Evolutionary conservation across 148 eudicot genomes (phyloP), one percentile per base, ranked within the genome.

Genomic region (Diospyros lotus): DNA sequence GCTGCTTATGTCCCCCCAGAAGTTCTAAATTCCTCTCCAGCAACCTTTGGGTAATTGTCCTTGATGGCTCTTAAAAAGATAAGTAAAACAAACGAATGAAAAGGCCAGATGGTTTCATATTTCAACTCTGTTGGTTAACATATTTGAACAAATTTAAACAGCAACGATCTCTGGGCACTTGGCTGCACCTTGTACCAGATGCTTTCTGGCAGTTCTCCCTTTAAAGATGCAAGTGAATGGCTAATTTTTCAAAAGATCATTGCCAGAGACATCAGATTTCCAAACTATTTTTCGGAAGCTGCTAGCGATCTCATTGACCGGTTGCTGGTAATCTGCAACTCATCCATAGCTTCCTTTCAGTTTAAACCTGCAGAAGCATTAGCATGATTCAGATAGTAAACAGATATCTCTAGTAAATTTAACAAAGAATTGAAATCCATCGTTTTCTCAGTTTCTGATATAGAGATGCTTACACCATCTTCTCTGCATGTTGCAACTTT

Each of bases 1-100:
- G 99, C 99, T 58, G 99, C 99, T 66, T 95, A 93, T 83, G 99
- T 93, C 41, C 99, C 99, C 73, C 99, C 99, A 18, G 99, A 95
- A 82, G 98, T 95, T 80, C 79, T 95, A 69, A 93, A 95, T 83
- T 93, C 96, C 62, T 95, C 98, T 69, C 98, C 99, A 64, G 99
- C 99, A 43, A 95, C 99, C 72, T 86, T 95, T 82, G 99, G 99
- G 99, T 95, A 79, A 78, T 82, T 75, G 71, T 68, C 53, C 58
- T 69, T 71, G 58, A 45, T 74, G 43, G 46, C 28, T 28, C 28
- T 28, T 28, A 28, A 28, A 28, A 28, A 28, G 28, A 28, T 0
- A 28, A 28, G 28, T 28, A 28, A 18, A 54, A 66, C 64, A 67
- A 44, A 45, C 9, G 9, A 39, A 15, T 5, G 53, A 52, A 64